Conservation (phyloP, 148 eudicot genomes). For the Chenopodium suecicum region DNA sequence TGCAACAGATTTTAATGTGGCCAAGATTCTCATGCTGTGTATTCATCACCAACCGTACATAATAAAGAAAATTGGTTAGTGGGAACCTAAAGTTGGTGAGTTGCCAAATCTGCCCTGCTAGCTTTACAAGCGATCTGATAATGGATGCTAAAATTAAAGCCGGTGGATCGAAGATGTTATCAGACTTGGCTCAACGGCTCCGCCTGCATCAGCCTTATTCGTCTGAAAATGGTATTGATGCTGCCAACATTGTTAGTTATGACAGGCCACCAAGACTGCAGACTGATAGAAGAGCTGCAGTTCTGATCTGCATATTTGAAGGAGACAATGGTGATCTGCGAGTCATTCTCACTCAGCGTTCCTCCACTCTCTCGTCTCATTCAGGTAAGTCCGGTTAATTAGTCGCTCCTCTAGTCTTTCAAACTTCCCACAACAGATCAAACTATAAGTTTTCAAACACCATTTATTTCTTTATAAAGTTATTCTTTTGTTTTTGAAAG, state of each 20-base stretch:
- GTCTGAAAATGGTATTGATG: neutral
- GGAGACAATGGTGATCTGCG: conserved; percentile 46
- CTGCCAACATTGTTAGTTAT: neutral
- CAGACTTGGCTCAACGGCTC: conserved; percentile 51
- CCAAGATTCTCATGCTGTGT: neutral
- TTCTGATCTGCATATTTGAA: conserved; percentile 68
- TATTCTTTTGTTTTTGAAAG: no score
- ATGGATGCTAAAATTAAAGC: conserved; percentile 9
- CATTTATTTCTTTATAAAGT: no score
- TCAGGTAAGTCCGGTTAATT: conserved; percentile 33
- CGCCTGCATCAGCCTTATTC: conserved; percentile 37
- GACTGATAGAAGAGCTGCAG: conserved; percentile 58
- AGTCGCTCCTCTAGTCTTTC: neutral
- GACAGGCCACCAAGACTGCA: conserved; percentile 7
- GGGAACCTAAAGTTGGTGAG: conserved; percentile 10
- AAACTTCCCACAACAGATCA: no score
- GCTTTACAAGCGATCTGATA: neutral
- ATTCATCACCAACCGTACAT: neutral
- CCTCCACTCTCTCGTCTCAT: conserved; percentile 51
- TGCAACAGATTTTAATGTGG: neutral
- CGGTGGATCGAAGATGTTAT: neutral
- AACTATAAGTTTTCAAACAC: no score
- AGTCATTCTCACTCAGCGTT: conserved; percentile 56
- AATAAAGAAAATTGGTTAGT: conserved; percentile 8
- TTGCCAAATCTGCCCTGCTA: neutral